Base-by-base conservation (phyloP, 1,139 yeast genomes). In the Entelexis sorbosivorans region DNA sequence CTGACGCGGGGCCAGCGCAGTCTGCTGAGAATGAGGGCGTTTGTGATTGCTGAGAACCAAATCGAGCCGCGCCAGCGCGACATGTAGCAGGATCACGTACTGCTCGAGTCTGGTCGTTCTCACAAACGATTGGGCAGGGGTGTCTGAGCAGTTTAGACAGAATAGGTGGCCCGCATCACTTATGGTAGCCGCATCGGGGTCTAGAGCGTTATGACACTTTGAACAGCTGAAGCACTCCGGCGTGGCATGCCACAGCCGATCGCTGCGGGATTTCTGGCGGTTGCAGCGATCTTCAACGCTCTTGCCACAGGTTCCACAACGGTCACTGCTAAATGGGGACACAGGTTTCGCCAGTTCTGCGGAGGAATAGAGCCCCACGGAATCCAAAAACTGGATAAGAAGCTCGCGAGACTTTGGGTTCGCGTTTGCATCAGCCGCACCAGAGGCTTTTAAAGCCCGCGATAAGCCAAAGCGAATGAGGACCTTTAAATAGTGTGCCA, bases 401-500 rank as follows among this genome's bases (percentile, higher is more conserved):
- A 49, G 19, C 64, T 86, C 87, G 54, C 78, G 74, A 14, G 44
- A 24, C 22, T 20, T 26, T n/a, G n/a, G 19, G 3, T 38, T 22
- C 24, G 22, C 13, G 13, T n/a, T 14, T 7, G 20, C 10, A 5
- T 24, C 38, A 17, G 20, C 10, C 14, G 5, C n/a, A 5, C 11
- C 17, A 13, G 17, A 8, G 3, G 45, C 45, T 55, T 77, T 81
- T 24, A 91, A 69, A 0, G 96, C 85, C 59, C 81, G 79, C 56
- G 78, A 77, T 45, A 91, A 73, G 0, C 96, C 95, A 61, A 80
- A 78, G 56, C 97, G 73, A 17, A 91, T 84, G 35, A 91, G 72
- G 11, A 91, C 73, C 64, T 93, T 91, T 61, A 91, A 73, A 65
- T 88, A 89, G 66, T 93, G 98, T 0, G 98, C 97, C 62, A 93